Conservation (phyloP, 805 yeast genomes). For the Soucietia sequanensis region DNA sequence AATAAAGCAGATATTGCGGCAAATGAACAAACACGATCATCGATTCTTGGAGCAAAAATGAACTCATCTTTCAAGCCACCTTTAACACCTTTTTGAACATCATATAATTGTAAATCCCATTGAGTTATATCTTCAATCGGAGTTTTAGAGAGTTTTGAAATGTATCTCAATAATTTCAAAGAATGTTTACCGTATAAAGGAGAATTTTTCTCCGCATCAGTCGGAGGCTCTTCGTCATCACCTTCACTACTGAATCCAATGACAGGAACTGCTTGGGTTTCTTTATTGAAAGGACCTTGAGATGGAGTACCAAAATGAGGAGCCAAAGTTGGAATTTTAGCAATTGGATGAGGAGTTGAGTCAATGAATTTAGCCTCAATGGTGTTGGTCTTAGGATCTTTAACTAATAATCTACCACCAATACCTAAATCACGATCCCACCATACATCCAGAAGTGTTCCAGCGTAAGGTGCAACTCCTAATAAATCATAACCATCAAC, state of each 20-base stretch:
- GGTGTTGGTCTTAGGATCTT: conserved; percentile 25
- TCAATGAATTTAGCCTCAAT: conserved; percentile 48
- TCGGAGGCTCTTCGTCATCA: conserved; percentile 44
- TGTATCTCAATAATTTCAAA: conserved; percentile 61
- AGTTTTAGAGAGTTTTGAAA: conserved; percentile 60
- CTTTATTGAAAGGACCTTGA: conserved; percentile 69
- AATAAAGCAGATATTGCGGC: conserved; percentile 65
- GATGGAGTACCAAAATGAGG: conserved; percentile 81
- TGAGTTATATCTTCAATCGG: conserved; percentile 62
- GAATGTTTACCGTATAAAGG: conserved; percentile 72
- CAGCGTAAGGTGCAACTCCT: conserved; percentile 85
- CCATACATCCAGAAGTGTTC: conserved; percentile 65
- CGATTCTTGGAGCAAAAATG: conserved; percentile 78
- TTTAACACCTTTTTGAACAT: conserved; percentile 72
- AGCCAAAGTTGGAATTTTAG: conserved; percentile 80
- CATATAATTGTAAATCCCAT: conserved; percentile 76
- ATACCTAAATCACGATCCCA: conserved; percentile 85
- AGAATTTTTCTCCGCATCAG: conserved; percentile 59
- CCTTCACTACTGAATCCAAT: conserved; percentile 47
- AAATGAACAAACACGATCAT: conserved; percentile 79
- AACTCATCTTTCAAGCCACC: conserved; percentile 81
- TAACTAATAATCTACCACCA: conserved; percentile 72
- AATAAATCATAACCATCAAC: conserved; percentile 75
- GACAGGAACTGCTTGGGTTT: conserved; percentile 77
- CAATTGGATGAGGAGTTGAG: conserved; percentile 68